phyloP scores from a whole-genome alignment of 768 basidiomycete species.

The Termitomyces sp. region DNA sequence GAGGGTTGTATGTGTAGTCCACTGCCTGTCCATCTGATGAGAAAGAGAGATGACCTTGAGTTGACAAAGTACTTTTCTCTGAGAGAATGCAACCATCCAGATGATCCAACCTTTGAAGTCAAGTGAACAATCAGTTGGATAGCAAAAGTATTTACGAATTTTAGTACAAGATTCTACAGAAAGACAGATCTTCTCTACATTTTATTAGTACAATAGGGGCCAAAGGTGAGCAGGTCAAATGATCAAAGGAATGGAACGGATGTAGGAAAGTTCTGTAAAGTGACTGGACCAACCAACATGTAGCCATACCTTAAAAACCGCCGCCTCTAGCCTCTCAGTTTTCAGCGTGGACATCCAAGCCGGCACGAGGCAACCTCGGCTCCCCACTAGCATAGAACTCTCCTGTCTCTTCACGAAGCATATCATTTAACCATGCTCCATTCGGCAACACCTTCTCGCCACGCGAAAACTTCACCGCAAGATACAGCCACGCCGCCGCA shows the following conservation, averaged over 20 bases:
- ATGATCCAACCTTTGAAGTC: background rate
- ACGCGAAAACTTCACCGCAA: slow-evolving; percentile 77
- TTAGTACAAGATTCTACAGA: background rate
- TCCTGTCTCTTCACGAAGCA: slow-evolving; percentile 70
- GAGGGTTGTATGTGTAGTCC: background rate
- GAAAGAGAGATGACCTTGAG: no score
- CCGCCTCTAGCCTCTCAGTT: slow-evolving; percentile 2
- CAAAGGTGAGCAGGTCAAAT: background rate
- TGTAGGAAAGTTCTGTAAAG: background rate
- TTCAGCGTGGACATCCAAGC: slow-evolving; percentile 51
- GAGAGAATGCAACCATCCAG: no score
- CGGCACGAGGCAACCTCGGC: slow-evolving; percentile 63
- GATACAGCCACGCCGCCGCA: slow-evolving; percentile 51
- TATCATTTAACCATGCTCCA: slow-evolving; percentile 82
- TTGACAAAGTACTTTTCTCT: no score
- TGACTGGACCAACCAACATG: background rate
- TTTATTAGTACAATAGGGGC: slow-evolving; percentile 4
- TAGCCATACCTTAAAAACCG: background rate
- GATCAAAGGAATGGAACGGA: background rate
- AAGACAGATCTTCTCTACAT: slow-evolving; percentile 4
- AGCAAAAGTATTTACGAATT: background rate
- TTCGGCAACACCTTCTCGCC: slow-evolving; percentile 75
- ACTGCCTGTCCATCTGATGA: no score
- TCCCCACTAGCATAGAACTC: slow-evolving; percentile 64
- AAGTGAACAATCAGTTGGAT: background rate